Evolutionary conservation across 1,284 basidiomycete genomes (phyloP), one percentile per base, ranked within the genome.

Genomic region (Abortiporus biennis): DNA sequence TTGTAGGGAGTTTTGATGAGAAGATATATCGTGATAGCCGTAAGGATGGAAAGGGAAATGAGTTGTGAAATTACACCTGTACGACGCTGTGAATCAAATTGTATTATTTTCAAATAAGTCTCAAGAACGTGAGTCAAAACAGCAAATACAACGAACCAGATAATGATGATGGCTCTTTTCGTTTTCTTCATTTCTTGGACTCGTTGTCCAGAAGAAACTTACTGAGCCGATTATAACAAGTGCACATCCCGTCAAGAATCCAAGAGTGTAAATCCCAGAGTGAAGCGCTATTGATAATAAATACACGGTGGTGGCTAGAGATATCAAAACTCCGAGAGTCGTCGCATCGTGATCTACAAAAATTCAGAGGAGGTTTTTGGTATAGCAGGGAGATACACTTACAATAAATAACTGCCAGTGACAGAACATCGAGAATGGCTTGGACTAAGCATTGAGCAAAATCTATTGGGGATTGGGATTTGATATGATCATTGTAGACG

Each of bases 381-480:
- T 24, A 16, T 4, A 0, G 23, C 31, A 25, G 33, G 12, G 19
- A 5, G n/a, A n/a, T n/a, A n/a, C n/a, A 39, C 52, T 46, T 43
- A 58, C 57, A 41, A 32, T 37, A 52, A 13, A 55, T 51, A 20
- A 48, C 43, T n/a, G 46, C 46, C 5, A 58, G 42, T 6, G 37
- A 21, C 6, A 40, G 21, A 20, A 50, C 36, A 37, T 53, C 51
- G 15, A 47, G 36, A 16, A 30, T 17, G 21, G 49, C 50, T 45
- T 47, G 47, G 12, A 40, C n/a, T 33, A 43, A 15, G 35, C 38
- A 38, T n/a, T 34, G 13, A 37, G 35, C 30, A 33, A 42, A 31
- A 27, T 29, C 22, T 21, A 27, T 36, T 21, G 43, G 40, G 16
- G 41, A 38, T 34, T 40, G 39, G 24, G 22, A 35, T 24, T 33